Evolutionary conservation across 768 basidiomycete genomes (phyloP).

Genomic region (Tephrocybe sp.): DNA sequence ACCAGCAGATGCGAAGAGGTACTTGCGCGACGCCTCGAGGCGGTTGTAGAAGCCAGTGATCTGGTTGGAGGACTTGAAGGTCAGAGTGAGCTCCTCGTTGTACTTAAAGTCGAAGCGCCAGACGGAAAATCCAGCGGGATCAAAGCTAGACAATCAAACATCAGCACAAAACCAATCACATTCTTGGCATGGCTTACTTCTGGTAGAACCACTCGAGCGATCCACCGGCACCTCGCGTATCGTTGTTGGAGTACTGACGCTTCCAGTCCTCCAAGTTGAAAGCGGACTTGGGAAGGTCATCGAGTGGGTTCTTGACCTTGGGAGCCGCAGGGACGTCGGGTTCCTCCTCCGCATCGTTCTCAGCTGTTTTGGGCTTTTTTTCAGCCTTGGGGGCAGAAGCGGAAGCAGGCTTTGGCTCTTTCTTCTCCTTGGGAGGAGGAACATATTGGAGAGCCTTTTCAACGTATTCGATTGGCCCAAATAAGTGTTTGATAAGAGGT

Average conservation of each 20-base stretch:
- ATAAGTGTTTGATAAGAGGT: constrained; percentile 67
- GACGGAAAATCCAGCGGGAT: constrained; percentile 84
- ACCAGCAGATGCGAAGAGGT: constrained; percentile 90
- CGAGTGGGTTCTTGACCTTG: constrained; percentile 93
- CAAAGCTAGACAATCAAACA: constrained; percentile 60
- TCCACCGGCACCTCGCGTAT: constrained; percentile 83
- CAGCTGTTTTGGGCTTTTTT: constrained; percentile 85
- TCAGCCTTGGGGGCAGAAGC: constrained; percentile 51
- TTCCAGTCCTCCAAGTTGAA: constrained; percentile 97
- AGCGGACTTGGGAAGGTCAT: constrained; percentile 82
- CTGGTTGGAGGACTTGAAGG: constrained; percentile 94
- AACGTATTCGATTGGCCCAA: constrained; percentile 54
- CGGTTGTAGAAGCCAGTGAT: constrained; percentile 98
- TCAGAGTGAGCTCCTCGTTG: constrained; percentile 87
- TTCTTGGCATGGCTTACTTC: constrained; percentile 55
- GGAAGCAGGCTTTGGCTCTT: constrained; percentile 56
- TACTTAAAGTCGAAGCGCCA: constrained; percentile 98
- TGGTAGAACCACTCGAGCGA: constrained; percentile 96
- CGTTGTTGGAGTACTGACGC: constrained; percentile 95
- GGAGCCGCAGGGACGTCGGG: constrained; percentile 70
- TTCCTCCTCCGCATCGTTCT: constrained; percentile 84
- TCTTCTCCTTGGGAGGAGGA: constrained; percentile 78
- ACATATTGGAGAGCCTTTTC: constrained; percentile 73
- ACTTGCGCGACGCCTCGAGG: constrained; percentile 94
- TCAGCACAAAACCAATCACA: not conserved